Evolutionary conservation across 108 stramenopile species (phyloP), one percentile per base, ranked within the genome.

Genomic region (Nitzschia inconspicua): DNA sequence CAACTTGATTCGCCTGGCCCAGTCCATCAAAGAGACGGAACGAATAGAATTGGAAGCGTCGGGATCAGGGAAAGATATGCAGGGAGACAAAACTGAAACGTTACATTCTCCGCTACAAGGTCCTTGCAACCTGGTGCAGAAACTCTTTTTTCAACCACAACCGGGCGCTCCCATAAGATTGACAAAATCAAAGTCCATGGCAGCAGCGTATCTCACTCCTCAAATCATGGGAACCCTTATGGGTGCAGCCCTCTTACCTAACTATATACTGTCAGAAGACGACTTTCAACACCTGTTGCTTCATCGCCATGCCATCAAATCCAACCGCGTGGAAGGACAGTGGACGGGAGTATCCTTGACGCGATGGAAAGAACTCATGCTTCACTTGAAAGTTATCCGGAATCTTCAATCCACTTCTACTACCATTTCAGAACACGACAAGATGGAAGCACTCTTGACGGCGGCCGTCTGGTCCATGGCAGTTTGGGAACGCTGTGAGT

Each of bases 331-430:
- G 7, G 10, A 63, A 18, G 16, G 47, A 31, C 19, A 65, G 29
- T 75, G 73, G 73, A 75, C 73, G 23, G 73, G 73, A 34, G 55
- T 75, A 14, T 67, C 66, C 4, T 20, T 67, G 40, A 29, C 41
- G 1, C 53, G 73, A 28, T 75, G 73, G 73, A 67, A 36, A 49
- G 66, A 75, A 48, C 27, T 75, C 32, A 43, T 68, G 29, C 18
- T 36, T 10, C 0, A 23, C 26, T 26, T 34, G n/a, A n/a, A n/a
- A n/a, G n/a, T n/a, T n/a, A n/a, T n/a, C n/a, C n/a, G n/a, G n/a
- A n/a, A n/a, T n/a, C n/a, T n/a, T n/a, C n/a, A n/a, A n/a, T n/a
- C n/a, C n/a, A 30, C 36, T 41, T 41, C 3, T 39, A 39, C 37
- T n/a, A 39, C 37, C 37, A 14, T 11, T 14, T n/a, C 11, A 39